Conservation (phyloP, 495 filamentous ascomycete genomes). For the Aspergillus biplanus region DNA sequence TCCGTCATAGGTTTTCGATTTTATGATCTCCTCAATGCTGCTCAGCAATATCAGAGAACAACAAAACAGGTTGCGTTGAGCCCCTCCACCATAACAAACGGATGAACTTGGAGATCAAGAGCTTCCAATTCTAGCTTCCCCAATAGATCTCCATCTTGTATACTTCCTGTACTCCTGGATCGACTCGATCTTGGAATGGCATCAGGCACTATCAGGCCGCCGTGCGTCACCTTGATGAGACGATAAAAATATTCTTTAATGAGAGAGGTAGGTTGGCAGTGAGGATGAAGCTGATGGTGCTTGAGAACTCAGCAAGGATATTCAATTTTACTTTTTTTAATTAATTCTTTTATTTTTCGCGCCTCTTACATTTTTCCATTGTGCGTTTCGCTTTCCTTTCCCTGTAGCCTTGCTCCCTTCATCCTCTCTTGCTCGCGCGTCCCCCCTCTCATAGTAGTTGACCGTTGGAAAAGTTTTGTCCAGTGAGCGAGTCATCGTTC, state of each 20-base stretch:
- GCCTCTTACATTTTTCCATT: slow-evolving; percentile 7
- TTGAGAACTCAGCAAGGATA: background rate
- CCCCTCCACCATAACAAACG: no score
- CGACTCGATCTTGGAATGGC: background rate
- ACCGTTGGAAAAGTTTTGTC: background rate
- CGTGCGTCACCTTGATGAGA: slow-evolving; percentile 29
- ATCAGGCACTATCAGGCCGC: slow-evolving; percentile 40
- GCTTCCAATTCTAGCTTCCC: background rate
- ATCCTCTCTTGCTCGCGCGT: no score
- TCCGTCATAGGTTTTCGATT: background rate
- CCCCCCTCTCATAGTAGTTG: no score
- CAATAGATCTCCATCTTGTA: background rate
- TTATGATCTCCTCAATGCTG: no score
- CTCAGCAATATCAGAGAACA: no score
- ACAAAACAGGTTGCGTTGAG: no score
- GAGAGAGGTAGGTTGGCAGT: background rate
- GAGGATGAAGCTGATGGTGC: slow-evolving; percentile 7
- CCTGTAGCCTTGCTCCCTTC: no score
- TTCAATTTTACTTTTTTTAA: slow-evolving; percentile 9
- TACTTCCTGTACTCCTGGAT: background rate
- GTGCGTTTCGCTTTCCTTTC: slow-evolving; percentile 10
- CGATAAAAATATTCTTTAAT: background rate
- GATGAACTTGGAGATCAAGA: no score
- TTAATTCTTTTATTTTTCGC: background rate
- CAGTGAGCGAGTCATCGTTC: background rate